These are phyloP conservation scores for Quercus mongolica DNA, from an alignment of 306 rosid genomes.

Conservation along the genomic window DNA sequence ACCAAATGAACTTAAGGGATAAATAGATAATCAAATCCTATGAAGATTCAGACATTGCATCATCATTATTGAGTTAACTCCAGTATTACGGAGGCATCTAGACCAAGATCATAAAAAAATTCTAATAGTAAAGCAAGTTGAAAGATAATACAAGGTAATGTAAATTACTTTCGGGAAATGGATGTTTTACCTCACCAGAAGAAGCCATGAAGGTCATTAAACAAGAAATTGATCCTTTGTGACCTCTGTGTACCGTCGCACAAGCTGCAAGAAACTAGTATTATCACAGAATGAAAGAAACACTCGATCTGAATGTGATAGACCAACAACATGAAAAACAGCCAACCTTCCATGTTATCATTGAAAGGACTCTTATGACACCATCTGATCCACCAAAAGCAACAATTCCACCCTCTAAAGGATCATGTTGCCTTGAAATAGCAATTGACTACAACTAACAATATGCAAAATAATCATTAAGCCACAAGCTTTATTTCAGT, in stretches of 20 bases:
- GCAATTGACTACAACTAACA: background rate
- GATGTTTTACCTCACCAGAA: conserved; percentile 86
- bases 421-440: conserved; percentile 5
- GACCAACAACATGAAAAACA: conserved; percentile 23
- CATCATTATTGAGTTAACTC: background rate
- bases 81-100: conserved; percentile 9
- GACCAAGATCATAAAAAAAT: background rate
- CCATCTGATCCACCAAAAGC: conserved; percentile 99
- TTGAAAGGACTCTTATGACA: conserved; percentile 93
- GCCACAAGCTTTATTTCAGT: background rate
- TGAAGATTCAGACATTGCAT: background rate
- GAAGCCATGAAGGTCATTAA: conserved; percentile 91
- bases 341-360: conserved; percentile 97
- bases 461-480: background rate
- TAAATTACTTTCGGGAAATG: conserved; percentile 20
- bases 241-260: conserved; percentile 90
- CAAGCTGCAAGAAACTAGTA: conserved; percentile 60
- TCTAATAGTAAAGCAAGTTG: conserved; percentile 8
- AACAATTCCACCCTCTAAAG: conserved; percentile 31
- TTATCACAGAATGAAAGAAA: conserved; percentile 22
- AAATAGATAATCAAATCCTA: background rate
- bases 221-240: conserved; percentile 94
- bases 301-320: conserved; percentile 6
- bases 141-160: conserved; percentile 14
- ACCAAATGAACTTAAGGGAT: background rate